Base-by-base conservation (phyloP, 2,329 filamentous ascomycete species). In the Stenocarpella maydis region DNA sequence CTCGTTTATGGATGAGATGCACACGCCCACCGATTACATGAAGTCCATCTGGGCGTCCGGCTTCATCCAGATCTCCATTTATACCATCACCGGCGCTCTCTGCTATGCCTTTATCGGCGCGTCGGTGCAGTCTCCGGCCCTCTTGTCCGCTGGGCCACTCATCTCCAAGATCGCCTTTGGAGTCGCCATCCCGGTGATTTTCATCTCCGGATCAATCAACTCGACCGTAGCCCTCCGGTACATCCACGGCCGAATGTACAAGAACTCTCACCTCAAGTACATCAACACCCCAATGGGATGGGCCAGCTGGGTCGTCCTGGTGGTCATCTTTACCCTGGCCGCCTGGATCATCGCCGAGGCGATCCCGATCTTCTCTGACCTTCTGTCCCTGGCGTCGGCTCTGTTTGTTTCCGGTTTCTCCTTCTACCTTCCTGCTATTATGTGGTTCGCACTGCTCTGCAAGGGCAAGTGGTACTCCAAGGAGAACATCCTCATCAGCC, bases 141-240 rank as follows among this genome's bases (percentile, higher is more conserved):
- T 94, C 9, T 86, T 91, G 8, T 91, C 90, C 0, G 88, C 91
- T 12, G 85, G 87, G 1, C 79, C 80, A 1, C 73, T 85, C 0
- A 78, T 92, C 31, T 86, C 87, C 58, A 92, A 92, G 76, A 80
- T 93, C 8, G 90, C 90, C 2, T 94, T 91, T 75, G 91, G 90
- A 34, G 79, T 93, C 71, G 91, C 90, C 0, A 82, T 91, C 5
- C 91, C 91, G 10, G 92, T 91, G 64, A 93, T 94, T 76, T 85
- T 93, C 74, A 89, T 94, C 71, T 91, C 91, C 0, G 92, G 91
- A 61, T 90, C 91, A 17, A 91, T 93, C 77, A 90, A 92, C 79
- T 84, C 82, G 34, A 83, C 81, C 1, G 82, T 84, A 15, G 79
- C 82, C 39, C 79, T 77, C 5, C 82, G 83, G 21, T 85, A 85